Conservation (phyloP, 2,329 filamentous ascomycete species). For the Aspergillus sergii region DNA sequence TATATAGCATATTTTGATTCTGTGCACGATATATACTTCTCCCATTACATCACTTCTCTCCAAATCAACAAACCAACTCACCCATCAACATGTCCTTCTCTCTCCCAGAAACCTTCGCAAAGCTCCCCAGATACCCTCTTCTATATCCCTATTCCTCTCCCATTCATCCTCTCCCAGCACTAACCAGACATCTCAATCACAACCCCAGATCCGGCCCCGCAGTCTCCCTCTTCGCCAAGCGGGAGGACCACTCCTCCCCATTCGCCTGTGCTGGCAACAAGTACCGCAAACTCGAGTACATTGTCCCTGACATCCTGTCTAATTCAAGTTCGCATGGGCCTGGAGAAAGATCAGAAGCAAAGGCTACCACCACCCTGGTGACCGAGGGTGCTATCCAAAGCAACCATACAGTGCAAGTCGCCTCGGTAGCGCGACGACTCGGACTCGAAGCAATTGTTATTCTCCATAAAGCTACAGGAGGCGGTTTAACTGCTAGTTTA, state of each 20-base stretch:
- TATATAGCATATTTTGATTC: not conserved
- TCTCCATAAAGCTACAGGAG: conserved; percentile 32
- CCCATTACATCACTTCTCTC: not conserved
- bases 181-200: conserved; percentile 17
- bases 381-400: conserved; percentile 42
- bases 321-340: conserved; percentile 19
- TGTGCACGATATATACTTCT: not conserved
- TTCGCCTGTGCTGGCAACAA: conserved; percentile 40
- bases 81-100: conserved; percentile 14
- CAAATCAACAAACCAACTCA: not conserved
- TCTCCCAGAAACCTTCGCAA: conserved; percentile 28
- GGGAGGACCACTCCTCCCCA: conserved; percentile 39
- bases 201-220: conserved; percentile 7
- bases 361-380: conserved; percentile 31
- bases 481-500: conserved; percentile 21
- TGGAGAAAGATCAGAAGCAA: conserved; percentile 8
- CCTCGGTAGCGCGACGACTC: conserved; percentile 31
- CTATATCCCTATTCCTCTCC: conserved; percentile 34
- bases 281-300: conserved; percentile 43
- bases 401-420: conserved; percentile 41
- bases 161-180: conserved; percentile 33
- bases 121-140: conserved; percentile 33
- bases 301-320: conserved; percentile 37
- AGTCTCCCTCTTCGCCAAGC: conserved; percentile 35
- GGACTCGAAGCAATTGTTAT: conserved; percentile 30